Evolutionary conservation across 306 rosid species (phyloP).

Genomic region (Prunus mume): DNA sequence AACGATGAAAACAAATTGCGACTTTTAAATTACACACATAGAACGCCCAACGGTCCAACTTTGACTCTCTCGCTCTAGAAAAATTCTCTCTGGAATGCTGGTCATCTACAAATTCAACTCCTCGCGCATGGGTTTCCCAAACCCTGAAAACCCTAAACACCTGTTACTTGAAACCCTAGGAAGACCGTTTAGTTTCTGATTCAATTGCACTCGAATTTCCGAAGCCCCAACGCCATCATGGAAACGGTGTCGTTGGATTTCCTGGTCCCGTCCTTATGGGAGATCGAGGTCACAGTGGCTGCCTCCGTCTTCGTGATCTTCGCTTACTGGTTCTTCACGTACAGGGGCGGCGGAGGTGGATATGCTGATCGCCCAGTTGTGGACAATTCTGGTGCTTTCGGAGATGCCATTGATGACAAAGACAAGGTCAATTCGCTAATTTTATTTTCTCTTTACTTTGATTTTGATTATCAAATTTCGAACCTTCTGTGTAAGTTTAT

Average conservation of each 20-base stretch:
- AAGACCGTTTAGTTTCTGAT: slow-evolving; percentile 1
- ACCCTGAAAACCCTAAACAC: slow-evolving; percentile 41
- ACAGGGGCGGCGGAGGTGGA: slow-evolving; percentile 26
- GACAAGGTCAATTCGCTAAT: slow-evolving; percentile 52
- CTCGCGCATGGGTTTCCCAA: slow-evolving; percentile 36
- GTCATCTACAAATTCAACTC: slow-evolving; percentile 15
- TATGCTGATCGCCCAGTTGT: slow-evolving; percentile 43
- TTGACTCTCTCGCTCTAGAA: slow-evolving; percentile 37
- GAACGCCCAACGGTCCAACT: slow-evolving; percentile 58
- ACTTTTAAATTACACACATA: not conserved
- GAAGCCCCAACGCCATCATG: slow-evolving; percentile 26
- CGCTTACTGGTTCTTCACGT: slow-evolving; percentile 63
- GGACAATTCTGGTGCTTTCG: slow-evolving; percentile 38
- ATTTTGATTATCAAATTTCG: not conserved
- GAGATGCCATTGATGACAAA: slow-evolving; percentile 40
- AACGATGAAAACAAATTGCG: not conserved
- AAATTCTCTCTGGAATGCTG: slow-evolving; percentile 15
- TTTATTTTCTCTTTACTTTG: not conserved
- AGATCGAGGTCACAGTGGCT: slow-evolving; percentile 76
- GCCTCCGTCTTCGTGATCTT: slow-evolving; percentile 65
- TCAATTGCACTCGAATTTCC: not conserved
- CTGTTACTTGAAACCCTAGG: not conserved
- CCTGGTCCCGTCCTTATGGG: slow-evolving; percentile 76
- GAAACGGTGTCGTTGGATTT: slow-evolving; percentile 53
- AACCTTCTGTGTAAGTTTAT: not conserved